Percentiles rank a stretch among this genome's conserved stretches.
phyloP scores from a whole-genome alignment of 2,329 filamentous ascomycete species.

The Beauveria scarabaeidicola region DNA sequence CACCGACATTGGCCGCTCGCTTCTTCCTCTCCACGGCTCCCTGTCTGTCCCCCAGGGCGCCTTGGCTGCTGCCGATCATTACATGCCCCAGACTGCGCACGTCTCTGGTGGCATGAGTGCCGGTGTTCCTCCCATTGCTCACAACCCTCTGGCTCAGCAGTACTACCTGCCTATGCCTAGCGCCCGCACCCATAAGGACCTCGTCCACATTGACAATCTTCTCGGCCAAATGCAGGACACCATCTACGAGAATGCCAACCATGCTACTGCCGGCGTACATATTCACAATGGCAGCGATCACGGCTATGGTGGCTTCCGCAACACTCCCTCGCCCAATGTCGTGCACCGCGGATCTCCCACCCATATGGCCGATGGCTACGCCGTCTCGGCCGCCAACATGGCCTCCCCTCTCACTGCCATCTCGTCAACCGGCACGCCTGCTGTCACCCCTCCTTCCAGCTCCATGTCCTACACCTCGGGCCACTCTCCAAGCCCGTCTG shows the following conservation, averaged over 20 bases:
- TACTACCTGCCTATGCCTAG: constrained; percentile 81
- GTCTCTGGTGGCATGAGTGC: constrained; percentile 42
- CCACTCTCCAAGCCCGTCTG: constrained; percentile 66
- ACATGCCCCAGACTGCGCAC: constrained; percentile 37
- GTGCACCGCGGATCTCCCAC: constrained; percentile 28
- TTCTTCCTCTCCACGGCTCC: constrained; percentile 71
- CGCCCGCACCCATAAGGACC: constrained; percentile 84
- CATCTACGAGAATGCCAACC: constrained; percentile 85
- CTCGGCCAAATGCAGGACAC: constrained; percentile 94
- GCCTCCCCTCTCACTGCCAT: constrained; percentile 52
- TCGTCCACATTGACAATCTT: constrained; percentile 89
- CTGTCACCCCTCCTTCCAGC: constrained; percentile 67
- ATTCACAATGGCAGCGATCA: constrained; percentile 60
- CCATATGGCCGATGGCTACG: constrained; percentile 25
- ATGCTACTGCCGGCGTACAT: constrained; percentile 71
- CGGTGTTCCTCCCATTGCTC: constrained; percentile 49
- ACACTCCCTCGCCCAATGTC: constrained; percentile 45
- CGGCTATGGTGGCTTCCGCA: constrained; percentile 47
- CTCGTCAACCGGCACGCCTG: constrained; percentile 61
- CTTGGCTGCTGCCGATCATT: constrained; percentile 40
- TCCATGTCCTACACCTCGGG: constrained; percentile 69
- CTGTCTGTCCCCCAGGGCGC: constrained; percentile 51
- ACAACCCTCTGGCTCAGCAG: constrained; percentile 57
- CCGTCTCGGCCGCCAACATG: constrained; percentile 46
- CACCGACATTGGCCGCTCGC: constrained; percentile 78